Base-by-base conservation (phyloP, 2,329 filamentous ascomycete genomes). In the Periglandula ipomoeae region DNA sequence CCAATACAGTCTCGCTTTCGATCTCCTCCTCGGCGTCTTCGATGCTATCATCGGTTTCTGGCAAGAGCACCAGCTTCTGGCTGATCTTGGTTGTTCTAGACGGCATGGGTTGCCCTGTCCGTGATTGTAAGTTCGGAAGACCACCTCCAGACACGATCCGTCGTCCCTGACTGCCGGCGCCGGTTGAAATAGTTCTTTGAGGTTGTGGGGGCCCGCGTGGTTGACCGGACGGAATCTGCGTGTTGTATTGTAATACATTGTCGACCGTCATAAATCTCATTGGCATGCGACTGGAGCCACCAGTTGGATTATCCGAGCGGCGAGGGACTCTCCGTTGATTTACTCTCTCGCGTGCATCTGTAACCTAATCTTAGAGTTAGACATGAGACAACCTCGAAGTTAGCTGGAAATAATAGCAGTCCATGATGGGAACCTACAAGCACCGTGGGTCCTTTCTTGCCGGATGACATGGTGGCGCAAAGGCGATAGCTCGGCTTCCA, bases 21-120 rank as follows among this genome's bases (percentile, higher is more conserved):
- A 74, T 61, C 45, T 83, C 82, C 48, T 86, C 85, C 35, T 81
- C 76, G 19, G 70, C 68, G 34, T 71, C 66, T 37, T 65, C 64
- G 7, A 80, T 82, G 35, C 80, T 79, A 7, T 74, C 76, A 3
- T 74, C 74, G 1, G 89, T 85, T 61, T 96, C 91, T 1, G 93
- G 93, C 13, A 98, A 76, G 32, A 97, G 73, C 0, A 98, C 93
- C n/a, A 98, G 75, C 69, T 97, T 97, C 71, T 97, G 89, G 65
- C 88, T 95, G 55, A 95, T 85, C 66, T 97, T 96, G 24, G 89
- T 94, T 34, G 89, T 94, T 47, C 93, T 80, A 5, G 88, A 85
- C 0, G 91, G 93, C 56, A 96, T 69, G 40, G 73, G 76, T 49
- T 80, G 75, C 52, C 75, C 76, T 46, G 71, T 70, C 4, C 74